Conservation (phyloP, 108 stramenopile species). For the Phaeodactylum tricornutum region DNA sequence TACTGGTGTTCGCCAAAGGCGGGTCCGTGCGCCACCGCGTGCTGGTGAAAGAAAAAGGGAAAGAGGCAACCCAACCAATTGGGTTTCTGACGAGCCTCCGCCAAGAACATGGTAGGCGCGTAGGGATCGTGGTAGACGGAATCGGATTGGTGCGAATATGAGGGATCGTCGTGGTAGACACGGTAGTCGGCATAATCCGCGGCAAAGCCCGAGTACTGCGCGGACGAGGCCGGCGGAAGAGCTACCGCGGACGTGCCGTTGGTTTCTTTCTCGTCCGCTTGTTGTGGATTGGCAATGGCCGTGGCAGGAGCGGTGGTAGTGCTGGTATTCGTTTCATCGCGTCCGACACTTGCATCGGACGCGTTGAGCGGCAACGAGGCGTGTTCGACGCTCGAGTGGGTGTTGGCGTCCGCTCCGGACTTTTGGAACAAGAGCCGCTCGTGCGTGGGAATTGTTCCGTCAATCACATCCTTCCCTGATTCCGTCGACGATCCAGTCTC, state of each 20-base stretch:
- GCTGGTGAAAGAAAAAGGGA: background rate
- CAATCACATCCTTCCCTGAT: too few species aligned
- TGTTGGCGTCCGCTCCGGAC: too few species aligned
- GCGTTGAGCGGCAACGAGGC: background rate
- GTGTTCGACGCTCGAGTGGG: background rate
- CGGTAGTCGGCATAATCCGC: too few species aligned
- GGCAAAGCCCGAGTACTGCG: slow-evolving; percentile 20
- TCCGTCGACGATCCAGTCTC: slow-evolving; percentile 5
- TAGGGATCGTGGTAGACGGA: background rate
- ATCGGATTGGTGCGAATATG: background rate
- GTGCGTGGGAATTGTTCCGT: background rate
- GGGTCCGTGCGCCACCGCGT: background rate
- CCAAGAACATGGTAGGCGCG: background rate
- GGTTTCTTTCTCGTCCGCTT: background rate
- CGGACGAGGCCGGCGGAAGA: background rate
- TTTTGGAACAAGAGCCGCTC: too few species aligned
- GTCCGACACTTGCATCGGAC: background rate
- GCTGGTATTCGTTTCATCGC: background rate
- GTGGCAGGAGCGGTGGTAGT: background rate
- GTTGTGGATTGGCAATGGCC: slow-evolving; percentile 4
- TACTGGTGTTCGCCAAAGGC: too few species aligned
- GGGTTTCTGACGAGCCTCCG: background rate
- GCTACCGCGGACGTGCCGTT: background rate
- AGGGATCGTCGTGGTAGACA: background rate
- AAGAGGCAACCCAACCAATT: background rate